Conservation (phyloP, 371 early-diverging fungal species). For the Rhizopus delemar region DNA sequence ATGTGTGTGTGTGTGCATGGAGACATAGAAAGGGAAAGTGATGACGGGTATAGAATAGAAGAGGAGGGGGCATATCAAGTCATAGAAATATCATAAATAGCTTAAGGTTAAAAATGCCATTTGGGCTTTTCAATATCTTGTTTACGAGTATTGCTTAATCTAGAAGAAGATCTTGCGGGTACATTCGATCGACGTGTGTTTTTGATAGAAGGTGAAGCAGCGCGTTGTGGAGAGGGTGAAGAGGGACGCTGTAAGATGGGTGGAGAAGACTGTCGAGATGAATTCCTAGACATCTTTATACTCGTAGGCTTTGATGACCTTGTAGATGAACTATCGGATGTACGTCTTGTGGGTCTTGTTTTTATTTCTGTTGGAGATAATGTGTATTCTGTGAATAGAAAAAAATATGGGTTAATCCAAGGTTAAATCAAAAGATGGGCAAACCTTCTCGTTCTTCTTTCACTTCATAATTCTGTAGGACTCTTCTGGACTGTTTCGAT, state of each 20-base stretch:
- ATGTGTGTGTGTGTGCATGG: no score
- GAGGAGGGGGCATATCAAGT: no score
- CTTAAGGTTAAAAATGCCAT: conserved; percentile 10
- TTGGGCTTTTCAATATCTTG: conserved; percentile 27
- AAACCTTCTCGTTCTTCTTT: conserved; percentile 17
- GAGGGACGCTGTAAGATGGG: conserved; percentile 14
- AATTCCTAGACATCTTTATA: conserved; percentile 16
- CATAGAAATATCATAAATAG: no score
- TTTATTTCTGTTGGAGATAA: conserved; percentile 11
- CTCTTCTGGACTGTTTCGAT: conserved; percentile 26
- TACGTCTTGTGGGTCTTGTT: conserved; percentile 10
- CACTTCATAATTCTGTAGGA: conserved; percentile 12
- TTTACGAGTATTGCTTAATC: conserved; percentile 1
- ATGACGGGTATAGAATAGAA: no score
- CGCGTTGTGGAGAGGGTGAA: background rate
- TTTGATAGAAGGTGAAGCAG: conserved; percentile 15
- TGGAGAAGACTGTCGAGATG: conserved; percentile 29
- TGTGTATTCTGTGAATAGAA: background rate
- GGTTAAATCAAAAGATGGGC: no score
- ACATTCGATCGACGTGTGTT: background rate
- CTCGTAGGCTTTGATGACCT: conserved; percentile 9
- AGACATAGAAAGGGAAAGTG: no score
- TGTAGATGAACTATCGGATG: conserved; percentile 10
- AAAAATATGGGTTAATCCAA: no score
- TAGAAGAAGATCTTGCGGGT: conserved; percentile 14